Percentiles rank a stretch among this genome's conserved stretches.
Conservation (phyloP, 2,329 filamentous ascomycete species). For the Phyllosticta citrichinensis region DNA sequence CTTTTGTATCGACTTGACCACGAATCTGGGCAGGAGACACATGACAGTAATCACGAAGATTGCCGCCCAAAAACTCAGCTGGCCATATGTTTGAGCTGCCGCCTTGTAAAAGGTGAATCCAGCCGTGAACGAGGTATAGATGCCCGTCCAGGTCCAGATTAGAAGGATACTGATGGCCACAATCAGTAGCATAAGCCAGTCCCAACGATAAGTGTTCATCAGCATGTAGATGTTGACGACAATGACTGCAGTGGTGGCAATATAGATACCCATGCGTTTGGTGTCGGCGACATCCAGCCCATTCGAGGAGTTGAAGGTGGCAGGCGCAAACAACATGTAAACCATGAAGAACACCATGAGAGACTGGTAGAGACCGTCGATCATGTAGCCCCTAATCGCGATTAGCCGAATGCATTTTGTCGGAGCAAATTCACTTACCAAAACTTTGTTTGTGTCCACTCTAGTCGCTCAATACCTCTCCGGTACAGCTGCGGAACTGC, state of each 20-base stretch:
- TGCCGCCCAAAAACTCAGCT: conserved; percentile 79
- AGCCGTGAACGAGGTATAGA: conserved; percentile 58
- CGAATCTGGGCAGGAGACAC: conserved; percentile 79
- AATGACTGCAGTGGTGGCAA: conserved; percentile 73
- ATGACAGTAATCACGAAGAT: conserved; percentile 69
- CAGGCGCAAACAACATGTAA: conserved; percentile 65
- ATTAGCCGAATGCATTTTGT: conserved; percentile 13
- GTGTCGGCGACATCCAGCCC: conserved; percentile 72
- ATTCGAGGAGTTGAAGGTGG: conserved; percentile 58
- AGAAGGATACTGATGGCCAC: conserved; percentile 73
- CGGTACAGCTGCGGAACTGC: conserved; percentile 93
- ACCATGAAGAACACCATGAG: conserved; percentile 89
- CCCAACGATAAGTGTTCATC: conserved; percentile 95
- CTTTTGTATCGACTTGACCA: conserved; percentile 81
- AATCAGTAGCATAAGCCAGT: conserved; percentile 86
- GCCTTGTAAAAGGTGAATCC: conserved; percentile 64
- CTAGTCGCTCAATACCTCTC: conserved; percentile 85
- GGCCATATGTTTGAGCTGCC: conserved; percentile 66
- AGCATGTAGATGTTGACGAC: conserved; percentile 91
- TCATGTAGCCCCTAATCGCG: conserved; percentile 61
- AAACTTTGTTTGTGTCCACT: conserved; percentile 95
- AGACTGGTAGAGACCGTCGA: conserved; percentile 90
- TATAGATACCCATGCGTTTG: conserved; percentile 74
- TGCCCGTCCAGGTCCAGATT: conserved; percentile 91
- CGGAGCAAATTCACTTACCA: conserved; percentile 52